A percentile compares a stretch with the other conserved stretches of the same genome.
Evolutionary conservation across 2,329 filamentous ascomycete genomes (phyloP).

Genomic region (Diaporthe longicolla): DNA sequence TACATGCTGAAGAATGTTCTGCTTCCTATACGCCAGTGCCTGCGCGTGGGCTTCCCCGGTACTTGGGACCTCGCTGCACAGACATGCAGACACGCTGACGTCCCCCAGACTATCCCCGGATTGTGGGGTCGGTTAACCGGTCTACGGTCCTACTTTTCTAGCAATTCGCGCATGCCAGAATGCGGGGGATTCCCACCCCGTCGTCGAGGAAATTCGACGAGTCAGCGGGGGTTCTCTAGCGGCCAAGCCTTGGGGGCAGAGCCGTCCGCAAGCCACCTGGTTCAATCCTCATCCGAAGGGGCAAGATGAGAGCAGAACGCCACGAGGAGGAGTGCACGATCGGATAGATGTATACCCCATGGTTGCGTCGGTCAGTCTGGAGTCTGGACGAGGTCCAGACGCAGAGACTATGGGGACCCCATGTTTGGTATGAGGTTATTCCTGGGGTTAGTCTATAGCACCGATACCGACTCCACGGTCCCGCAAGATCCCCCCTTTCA

Average conservation of each 20-base stretch:
- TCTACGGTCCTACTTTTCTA: neutral
- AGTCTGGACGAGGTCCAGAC: constrained; percentile 2
- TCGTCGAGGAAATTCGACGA: constrained; percentile 14
- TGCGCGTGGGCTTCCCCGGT: neutral
- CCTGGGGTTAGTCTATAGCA: constrained; percentile 27
- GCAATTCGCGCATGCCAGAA: constrained; percentile 15
- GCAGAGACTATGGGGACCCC: constrained; percentile 36
- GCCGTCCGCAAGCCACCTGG: constrained; percentile 30
- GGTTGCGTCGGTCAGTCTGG: neutral
- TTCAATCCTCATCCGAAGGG: constrained; percentile 40
- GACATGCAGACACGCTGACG: constrained; percentile 16
- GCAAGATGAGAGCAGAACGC: neutral
- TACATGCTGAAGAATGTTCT: constrained; percentile 3
- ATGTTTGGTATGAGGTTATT: constrained; percentile 19
- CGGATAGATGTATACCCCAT: constrained; percentile 37
- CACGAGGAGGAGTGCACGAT: constrained; percentile 2
- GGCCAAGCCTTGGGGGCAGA: neutral
- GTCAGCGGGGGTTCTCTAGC: constrained; percentile 13
- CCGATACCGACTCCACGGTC: constrained; percentile 23
- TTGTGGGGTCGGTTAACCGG: constrained; percentile 18
- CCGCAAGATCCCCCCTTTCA: constrained; percentile 24
- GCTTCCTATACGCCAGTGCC: constrained; percentile 21
- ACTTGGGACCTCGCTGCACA: constrained; percentile 5
- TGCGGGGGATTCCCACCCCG: constrained; percentile 6
- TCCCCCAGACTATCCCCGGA: constrained; percentile 25